Evolutionary conservation across 176 grass and related monocot species (phyloP).

Genomic region (Puya raimondii): DNA sequence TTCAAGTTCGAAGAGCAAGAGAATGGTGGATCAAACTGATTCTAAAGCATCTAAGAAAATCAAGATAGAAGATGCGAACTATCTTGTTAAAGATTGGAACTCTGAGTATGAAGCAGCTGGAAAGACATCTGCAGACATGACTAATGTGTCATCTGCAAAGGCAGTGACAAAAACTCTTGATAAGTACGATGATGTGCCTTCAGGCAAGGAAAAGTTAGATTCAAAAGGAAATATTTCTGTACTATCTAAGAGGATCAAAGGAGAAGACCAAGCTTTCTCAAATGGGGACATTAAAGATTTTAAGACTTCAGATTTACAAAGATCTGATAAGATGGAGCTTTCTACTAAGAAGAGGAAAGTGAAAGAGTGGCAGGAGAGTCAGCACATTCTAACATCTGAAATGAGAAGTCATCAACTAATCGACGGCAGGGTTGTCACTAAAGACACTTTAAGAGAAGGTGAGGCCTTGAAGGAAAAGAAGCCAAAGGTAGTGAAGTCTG

Average conservation of each 20-base stretch:
- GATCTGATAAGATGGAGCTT: conserved; percentile 24
- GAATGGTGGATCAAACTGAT: conserved; percentile 51
- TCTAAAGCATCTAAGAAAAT: conserved; percentile 67
- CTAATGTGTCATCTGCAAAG: conserved; percentile 37
- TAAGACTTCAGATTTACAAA: conserved; percentile 35
- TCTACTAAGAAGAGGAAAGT: conserved; percentile 60
- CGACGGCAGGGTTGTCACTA: conserved; percentile 22
- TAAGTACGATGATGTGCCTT: conserved; percentile 4
- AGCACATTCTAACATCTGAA: conserved; percentile 35
- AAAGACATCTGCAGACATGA: conserved; percentile 33
- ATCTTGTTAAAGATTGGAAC: conserved; percentile 37
- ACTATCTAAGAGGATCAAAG: conserved; percentile 15
- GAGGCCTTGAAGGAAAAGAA: conserved; percentile 40
- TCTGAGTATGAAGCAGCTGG: conserved; percentile 21
- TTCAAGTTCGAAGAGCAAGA: conserved; percentile 77
- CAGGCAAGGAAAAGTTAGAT: conserved; percentile 39
- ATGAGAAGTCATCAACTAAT: conserved; percentile 20
- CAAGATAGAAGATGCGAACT: conserved; percentile 50
- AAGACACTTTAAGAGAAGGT: conserved; percentile 31
- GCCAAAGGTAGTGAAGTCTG: conserved; percentile 20
- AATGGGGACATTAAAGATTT: conserved; percentile 45
- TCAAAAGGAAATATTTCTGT: conserved; percentile 24
- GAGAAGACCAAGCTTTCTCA: conserved; percentile 10
- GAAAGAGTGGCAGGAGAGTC: conserved; percentile 61
- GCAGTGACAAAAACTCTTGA: conserved; percentile 8